These are phyloP conservation scores for Penstemon barbatus DNA, from an alignment of 257 asterid species.

Conservation along the genomic window DNA sequence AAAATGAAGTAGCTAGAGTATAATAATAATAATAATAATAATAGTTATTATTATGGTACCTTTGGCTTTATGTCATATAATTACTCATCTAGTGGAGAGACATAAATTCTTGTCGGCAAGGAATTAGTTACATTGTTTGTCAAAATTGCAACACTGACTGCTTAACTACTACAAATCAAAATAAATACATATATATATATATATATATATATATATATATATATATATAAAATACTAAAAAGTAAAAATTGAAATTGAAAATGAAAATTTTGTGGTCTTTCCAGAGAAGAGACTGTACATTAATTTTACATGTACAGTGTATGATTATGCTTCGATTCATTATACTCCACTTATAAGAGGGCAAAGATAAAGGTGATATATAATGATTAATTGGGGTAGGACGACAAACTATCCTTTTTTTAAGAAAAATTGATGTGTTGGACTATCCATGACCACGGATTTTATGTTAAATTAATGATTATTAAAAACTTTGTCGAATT, in stretches of 20 bases:
- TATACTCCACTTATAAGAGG: slow-evolving; percentile 31
- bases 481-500: too few relatives aligned
- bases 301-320: slow-evolving; percentile 12
- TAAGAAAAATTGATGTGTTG: slow-evolving; percentile 36
- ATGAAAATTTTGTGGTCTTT: not conserved
- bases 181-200: slow-evolving; percentile 23
- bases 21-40: too few relatives aligned
- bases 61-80: slow-evolving; percentile 50
- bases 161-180: slow-evolving; percentile 60
- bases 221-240: not conserved
- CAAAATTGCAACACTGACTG: slow-evolving; percentile 52
- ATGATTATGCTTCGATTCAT: slow-evolving; percentile 26
- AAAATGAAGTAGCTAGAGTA: slow-evolving; percentile 27
- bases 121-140: slow-evolving; percentile 37
- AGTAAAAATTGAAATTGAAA: slow-evolving; percentile 10
- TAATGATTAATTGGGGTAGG: slow-evolving; percentile 47
- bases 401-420: slow-evolving; percentile 35
- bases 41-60: slow-evolving; percentile 37
- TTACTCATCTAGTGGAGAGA: slow-evolving; percentile 61
- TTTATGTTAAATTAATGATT: too few relatives aligned
- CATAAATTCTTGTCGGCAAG: slow-evolving; percentile 84
- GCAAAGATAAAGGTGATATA: slow-evolving; percentile 30
- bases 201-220: too few relatives aligned
- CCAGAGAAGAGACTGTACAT: slow-evolving; percentile 24
- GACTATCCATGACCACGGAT: too few relatives aligned